A percentile compares a stretch with the other conserved stretches of the same genome.
Evolutionary conservation across 2,329 filamentous ascomycete species (phyloP).

Genomic region (Lachnellula suecica): DNA sequence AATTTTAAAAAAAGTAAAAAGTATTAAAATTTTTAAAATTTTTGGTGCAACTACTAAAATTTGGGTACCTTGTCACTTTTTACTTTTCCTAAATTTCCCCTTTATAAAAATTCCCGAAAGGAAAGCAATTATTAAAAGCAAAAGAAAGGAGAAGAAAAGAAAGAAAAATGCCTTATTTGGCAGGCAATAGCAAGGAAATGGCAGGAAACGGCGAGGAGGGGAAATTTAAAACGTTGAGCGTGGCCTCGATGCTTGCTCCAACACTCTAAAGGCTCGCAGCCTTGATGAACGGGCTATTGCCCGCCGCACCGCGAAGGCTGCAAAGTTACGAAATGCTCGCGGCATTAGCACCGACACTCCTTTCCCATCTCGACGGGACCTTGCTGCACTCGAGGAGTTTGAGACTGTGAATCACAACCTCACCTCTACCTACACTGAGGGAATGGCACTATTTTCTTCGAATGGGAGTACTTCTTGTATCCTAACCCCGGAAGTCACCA

Average conservation of each 20-base stretch:
- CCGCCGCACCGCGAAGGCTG: background rate
- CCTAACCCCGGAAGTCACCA: background rate
- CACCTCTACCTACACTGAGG: background rate
- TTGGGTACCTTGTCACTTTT: too few relatives aligned
- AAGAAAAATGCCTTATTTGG: too few relatives aligned
- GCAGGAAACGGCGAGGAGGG: too few relatives aligned
- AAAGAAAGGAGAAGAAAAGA: too few relatives aligned
- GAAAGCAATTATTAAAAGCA: too few relatives aligned
- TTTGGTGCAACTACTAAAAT: too few relatives aligned
- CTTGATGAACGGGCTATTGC: background rate
- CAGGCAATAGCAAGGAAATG: too few relatives aligned
- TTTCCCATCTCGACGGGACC: background rate
- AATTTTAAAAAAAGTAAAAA: too few relatives aligned
- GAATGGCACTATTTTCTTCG: background rate
- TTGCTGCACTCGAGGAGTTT: constrained; percentile 1
- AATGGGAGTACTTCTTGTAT: background rate
- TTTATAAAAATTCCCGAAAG: too few relatives aligned
- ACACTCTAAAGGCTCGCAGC: background rate
- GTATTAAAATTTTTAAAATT: too few relatives aligned
- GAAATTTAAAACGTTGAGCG: too few relatives aligned
- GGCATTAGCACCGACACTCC: background rate
- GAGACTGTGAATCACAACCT: constrained; percentile 3
- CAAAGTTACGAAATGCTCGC: background rate
- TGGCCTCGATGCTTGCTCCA: constrained; percentile 2
- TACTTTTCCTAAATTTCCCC: too few relatives aligned